Evolutionary conservation across 2,329 filamentous ascomycete genomes (phyloP).

Genomic region (Venturia nashicola): DNA sequence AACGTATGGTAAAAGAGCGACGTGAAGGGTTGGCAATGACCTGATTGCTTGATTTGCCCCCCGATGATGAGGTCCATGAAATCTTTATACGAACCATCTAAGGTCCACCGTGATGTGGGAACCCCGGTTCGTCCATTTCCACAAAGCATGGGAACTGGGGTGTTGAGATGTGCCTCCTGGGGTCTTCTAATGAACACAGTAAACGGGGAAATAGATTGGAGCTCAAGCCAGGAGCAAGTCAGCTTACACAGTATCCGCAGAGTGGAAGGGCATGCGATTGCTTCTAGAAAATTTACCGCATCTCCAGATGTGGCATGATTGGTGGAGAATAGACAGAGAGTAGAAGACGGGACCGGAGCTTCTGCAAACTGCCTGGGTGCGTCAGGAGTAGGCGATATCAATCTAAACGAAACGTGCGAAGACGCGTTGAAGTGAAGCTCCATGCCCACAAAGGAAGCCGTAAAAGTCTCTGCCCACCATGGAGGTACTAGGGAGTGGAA

Average conservation of each 20-base stretch:
- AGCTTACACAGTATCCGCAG: not conserved
- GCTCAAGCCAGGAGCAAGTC: not conserved
- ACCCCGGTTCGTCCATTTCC: not conserved
- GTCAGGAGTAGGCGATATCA: not conserved
- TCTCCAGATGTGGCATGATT: not conserved
- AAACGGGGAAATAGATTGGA: not conserved
- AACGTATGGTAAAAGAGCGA: not conserved
- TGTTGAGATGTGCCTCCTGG: not conserved
- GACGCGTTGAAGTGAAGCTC: not conserved
- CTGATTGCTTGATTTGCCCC: not conserved
- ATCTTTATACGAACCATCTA: not conserved
- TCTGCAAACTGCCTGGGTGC: not conserved
- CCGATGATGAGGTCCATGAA: not conserved
- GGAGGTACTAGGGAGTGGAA: no score
- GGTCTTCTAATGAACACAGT: not conserved
- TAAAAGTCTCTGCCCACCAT: no score
- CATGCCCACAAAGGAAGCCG: not conserved
- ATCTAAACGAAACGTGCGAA: not conserved
- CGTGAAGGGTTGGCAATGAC: not conserved
- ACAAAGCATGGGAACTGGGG: not conserved
- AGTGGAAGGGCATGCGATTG: not conserved
- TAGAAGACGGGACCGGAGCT: not conserved
- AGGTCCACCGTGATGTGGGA: not conserved
- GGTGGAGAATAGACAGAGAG: not conserved
- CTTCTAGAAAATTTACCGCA: not conserved